Percentiles rank a stretch among this genome's conserved stretches.
Conservation (phyloP, 2,329 filamentous ascomycete genomes). For the Fusarium sp. region DNA sequence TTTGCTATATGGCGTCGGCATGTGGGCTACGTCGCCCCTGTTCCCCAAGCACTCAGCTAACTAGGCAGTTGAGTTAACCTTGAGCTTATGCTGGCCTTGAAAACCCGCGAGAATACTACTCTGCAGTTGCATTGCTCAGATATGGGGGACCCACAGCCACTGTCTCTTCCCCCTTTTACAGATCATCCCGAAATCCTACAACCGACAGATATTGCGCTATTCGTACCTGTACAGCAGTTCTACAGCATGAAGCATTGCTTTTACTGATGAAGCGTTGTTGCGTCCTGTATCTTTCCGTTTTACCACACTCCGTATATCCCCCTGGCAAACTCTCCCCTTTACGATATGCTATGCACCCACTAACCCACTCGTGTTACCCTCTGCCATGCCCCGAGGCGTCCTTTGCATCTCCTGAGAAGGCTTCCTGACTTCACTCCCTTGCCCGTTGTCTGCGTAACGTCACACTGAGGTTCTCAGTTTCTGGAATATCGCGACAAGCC, state of each 20-base stretch:
- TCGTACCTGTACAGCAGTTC: slow-evolving; percentile 7
- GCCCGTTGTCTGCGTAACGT: slow-evolving; percentile 18
- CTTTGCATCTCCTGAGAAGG: not conserved
- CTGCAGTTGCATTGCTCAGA: slow-evolving; percentile 11
- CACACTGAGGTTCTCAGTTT: slow-evolving; percentile 23
- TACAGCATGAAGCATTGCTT: not conserved
- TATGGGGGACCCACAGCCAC: not conserved
- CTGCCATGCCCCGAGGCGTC: slow-evolving; percentile 12
- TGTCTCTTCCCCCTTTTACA: slow-evolving; percentile 4
- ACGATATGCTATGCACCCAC: slow-evolving; percentile 8
- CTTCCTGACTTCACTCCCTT: slow-evolving; percentile 12
- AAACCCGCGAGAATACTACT: not conserved
- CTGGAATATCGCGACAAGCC: slow-evolving; percentile 39
- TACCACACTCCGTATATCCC: slow-evolving; percentile 8
- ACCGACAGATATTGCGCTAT: not conserved
- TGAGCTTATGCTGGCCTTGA: slow-evolving; percentile 5
- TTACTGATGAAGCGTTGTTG: not conserved
- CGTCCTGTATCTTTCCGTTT: slow-evolving; percentile 13
- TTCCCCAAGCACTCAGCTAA: slow-evolving; percentile 1
- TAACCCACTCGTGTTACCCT: slow-evolving; percentile 21
- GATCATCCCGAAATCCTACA: not conserved
- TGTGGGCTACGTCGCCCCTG: slow-evolving; percentile 17
- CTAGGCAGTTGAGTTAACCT: not conserved
- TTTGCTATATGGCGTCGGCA: not conserved
- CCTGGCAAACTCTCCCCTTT: not conserved